phyloP scores from a whole-genome alignment of 129 eudicot genomes.

The Helianthus annuus region DNA sequence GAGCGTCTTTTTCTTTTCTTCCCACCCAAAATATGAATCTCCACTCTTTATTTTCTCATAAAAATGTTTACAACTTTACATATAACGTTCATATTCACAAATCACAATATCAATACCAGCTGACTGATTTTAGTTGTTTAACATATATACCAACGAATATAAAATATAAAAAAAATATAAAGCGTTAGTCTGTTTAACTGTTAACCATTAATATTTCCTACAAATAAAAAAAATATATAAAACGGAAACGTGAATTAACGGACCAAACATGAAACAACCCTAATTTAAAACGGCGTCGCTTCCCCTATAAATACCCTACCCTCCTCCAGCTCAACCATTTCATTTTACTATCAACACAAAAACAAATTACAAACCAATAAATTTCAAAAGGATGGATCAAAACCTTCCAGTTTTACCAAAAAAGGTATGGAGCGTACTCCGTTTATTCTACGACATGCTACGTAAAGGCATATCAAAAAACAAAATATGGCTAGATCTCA shows the following conservation, averaged over 20 bases:
- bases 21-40: neutral
- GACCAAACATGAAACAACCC: neutral
- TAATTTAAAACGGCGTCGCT: neutral
- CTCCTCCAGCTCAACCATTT: neutral
- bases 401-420: conserved; percentile 53
- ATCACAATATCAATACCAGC: too few relatives aligned
- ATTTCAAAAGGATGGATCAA: conserved; percentile 47
- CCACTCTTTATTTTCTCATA: neutral
- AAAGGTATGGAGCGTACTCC: conserved; percentile 48
- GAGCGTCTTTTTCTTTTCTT: conserved; percentile 1
- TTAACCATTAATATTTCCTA: too few relatives aligned
- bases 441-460: conserved; percentile 48
- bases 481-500: conserved; percentile 52
- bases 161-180: too few relatives aligned
- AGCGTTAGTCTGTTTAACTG: too few relatives aligned
- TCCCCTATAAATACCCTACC: conserved; percentile 42
- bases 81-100: too few relatives aligned
- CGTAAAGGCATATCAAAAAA: conserved; percentile 59
- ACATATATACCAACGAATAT: too few relatives aligned
- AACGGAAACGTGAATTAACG: neutral
- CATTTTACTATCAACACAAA: neutral
- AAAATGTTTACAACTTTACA: neutral
- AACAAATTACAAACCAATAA: neutral
- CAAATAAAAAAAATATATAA: too few relatives aligned
- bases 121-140: too few relatives aligned